Evolutionary conservation across 139 green algal species (phyloP).

Genomic region (Chlamydomonas sphaeroides): DNA sequence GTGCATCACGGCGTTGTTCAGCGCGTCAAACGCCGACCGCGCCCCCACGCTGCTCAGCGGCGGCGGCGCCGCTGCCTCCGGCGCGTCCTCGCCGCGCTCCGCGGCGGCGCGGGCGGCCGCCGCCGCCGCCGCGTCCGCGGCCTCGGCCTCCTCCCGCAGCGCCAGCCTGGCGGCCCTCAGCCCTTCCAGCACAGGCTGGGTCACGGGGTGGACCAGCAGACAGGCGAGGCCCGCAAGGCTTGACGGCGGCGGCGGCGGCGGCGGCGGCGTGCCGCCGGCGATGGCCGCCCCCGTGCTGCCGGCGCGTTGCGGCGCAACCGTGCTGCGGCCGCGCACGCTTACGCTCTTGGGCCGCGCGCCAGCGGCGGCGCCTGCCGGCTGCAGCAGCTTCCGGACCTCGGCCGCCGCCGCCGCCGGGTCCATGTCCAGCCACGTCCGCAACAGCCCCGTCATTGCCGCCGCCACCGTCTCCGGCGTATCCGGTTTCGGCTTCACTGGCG

Average conservation of each 20-base stretch:
- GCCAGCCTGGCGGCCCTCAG: constrained; percentile 3
- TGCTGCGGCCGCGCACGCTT: no score
- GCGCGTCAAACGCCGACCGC: not conserved
- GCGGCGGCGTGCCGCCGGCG: not conserved
- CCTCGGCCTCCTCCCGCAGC: not conserved
- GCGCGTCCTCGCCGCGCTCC: not conserved
- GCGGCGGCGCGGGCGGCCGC: not conserved
- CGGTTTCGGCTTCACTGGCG: no score
- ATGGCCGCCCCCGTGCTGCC: no score
- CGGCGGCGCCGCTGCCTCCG: not conserved
- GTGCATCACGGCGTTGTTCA: not conserved
- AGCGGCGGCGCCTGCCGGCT: not conserved
- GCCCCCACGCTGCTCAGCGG: not conserved
- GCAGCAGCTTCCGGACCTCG: constrained; percentile 5
- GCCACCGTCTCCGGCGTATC: no score
- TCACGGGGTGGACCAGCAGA: constrained; percentile 24
- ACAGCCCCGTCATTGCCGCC: constrained; percentile 1
- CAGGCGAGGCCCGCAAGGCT: constrained; percentile 10
- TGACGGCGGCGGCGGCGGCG: not conserved
- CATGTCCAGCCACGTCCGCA: constrained; percentile 1
- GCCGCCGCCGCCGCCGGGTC: not conserved
- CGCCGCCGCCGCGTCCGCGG: no score
- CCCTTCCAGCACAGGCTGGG: constrained; percentile 23
- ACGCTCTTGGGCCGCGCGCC: no score
- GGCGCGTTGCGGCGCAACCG: no score